Evolutionary conservation across 2,329 filamentous ascomycete genomes (phyloP).

Genomic region (Fusarium foetens): DNA sequence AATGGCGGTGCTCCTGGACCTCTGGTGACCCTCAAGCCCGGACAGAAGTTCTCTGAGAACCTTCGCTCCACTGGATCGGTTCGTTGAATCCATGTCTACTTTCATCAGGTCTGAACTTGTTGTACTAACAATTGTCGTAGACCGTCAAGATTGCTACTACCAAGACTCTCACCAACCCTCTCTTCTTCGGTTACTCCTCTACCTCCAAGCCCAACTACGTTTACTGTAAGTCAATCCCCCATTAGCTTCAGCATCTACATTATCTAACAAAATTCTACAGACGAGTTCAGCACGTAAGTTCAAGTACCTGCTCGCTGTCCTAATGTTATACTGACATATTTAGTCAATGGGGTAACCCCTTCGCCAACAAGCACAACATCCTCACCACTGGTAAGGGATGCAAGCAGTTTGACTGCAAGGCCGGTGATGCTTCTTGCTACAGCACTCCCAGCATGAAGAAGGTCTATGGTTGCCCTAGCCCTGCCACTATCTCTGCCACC

Average conservation of each 20-base stretch:
- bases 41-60: constrained; percentile 51
- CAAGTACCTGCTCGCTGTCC: rapidly evolving
- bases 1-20: constrained; percentile 47
- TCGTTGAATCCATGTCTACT: not conserved
- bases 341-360: constrained; percentile 51
- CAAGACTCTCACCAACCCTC: constrained; percentile 50
- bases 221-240: constrained; percentile 50
- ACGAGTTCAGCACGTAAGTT: constrained; percentile 52
- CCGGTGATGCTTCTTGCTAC: constrained; percentile 53
- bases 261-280: constrained; percentile 36
- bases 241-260: not conserved
- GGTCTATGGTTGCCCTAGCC: constrained; percentile 55
- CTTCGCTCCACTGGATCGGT: constrained; percentile 49
- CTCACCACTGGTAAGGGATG: constrained; percentile 52
- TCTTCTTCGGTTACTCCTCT: constrained; percentile 58
- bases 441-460: constrained; percentile 52
- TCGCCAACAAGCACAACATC: constrained; percentile 50
- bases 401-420: constrained; percentile 52
- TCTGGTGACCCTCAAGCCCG: constrained; percentile 48
- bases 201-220: constrained; percentile 49
- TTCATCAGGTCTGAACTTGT: not conserved
- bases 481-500: constrained; percentile 50
- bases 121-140: not conserved
- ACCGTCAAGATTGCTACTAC: constrained; percentile 55
- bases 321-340: rapidly evolving